phyloP scores from a whole-genome alignment of 257 asterid genomes.

The Cruciata laevipes region DNA sequence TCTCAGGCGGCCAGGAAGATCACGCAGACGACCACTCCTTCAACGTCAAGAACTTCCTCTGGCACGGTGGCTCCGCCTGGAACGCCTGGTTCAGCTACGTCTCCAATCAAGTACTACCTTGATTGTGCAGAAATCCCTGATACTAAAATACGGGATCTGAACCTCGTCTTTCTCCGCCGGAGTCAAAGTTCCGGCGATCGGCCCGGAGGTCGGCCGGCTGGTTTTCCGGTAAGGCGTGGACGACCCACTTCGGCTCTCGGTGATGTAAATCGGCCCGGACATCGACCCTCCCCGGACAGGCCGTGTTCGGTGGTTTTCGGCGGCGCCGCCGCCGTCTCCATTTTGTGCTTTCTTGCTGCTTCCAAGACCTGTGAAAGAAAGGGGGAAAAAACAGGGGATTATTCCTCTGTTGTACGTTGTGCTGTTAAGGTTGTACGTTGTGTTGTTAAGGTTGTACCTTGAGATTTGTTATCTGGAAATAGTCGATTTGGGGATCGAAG shows the following conservation, averaged over 20 bases:
- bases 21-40: too few species aligned
- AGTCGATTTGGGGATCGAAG: constrained; percentile 69
- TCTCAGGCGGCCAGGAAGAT: too few species aligned
- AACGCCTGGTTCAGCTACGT: too few species aligned
- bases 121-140: constrained; percentile 65
- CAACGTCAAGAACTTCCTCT: too few species aligned
- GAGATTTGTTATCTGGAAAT: constrained; percentile 48
- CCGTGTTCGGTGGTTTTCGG: constrained; percentile 9
- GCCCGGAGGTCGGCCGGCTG: constrained; percentile 42
- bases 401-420: neutral
- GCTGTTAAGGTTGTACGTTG: too few species aligned
- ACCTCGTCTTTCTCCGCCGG: constrained; percentile 34
- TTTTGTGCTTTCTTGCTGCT: constrained; percentile 48
- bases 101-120: too few species aligned
- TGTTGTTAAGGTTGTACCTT: neutral
- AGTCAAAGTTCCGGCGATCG: constrained; percentile 33
- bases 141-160: constrained; percentile 56
- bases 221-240: constrained; percentile 50
- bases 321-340: constrained; percentile 14
- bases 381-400: neutral
- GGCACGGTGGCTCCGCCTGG: too few species aligned
- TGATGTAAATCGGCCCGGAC: constrained; percentile 62
- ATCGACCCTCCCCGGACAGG: constrained; percentile 31
- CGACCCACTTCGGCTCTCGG: constrained; percentile 66
- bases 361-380: constrained; percentile 60